Conservation (phyloP, 2,329 filamentous ascomycete genomes). For the Rosellinia necatrix region DNA sequence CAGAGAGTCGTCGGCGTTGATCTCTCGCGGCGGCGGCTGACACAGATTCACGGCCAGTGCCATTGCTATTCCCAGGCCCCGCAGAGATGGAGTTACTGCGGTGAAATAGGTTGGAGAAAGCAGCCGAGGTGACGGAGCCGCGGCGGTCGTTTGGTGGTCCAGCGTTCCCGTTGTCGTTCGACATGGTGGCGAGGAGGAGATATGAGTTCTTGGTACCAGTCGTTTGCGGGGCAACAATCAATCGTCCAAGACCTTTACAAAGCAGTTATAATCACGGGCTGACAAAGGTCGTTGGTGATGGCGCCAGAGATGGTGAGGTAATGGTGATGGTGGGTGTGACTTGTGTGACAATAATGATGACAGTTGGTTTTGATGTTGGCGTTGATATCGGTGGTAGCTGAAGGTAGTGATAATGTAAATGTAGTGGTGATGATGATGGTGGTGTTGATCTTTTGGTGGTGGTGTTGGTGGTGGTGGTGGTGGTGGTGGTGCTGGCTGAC, state of each 20-base stretch:
- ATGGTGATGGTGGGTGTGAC: no score
- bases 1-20: conserved; percentile 71
- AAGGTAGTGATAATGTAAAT: neutral
- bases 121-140: conserved; percentile 61
- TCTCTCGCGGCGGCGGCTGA: conserved; percentile 37
- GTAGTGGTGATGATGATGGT: no score
- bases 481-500: neutral
- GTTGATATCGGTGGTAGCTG: neutral
- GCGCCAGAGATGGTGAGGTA: no score
- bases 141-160: conserved; percentile 49
- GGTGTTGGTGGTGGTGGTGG: neutral
- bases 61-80: conserved; percentile 37
- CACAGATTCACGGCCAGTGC: conserved; percentile 32
- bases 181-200: conserved; percentile 35
- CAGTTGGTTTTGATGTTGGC: neutral
- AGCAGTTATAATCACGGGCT: conserved; percentile 5
- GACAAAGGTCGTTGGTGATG: no score
- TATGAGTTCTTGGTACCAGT: neutral
- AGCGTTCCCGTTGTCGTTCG: conserved; percentile 37
- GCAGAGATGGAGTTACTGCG: conserved; percentile 58
- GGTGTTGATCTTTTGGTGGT: neutral
- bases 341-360: no score
- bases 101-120: conserved; percentile 63
- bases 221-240: neutral
- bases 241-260: neutral